phyloP scores from a whole-genome alignment of 1,284 basidiomycete genomes.

The Marasmius tenuissimus region DNA sequence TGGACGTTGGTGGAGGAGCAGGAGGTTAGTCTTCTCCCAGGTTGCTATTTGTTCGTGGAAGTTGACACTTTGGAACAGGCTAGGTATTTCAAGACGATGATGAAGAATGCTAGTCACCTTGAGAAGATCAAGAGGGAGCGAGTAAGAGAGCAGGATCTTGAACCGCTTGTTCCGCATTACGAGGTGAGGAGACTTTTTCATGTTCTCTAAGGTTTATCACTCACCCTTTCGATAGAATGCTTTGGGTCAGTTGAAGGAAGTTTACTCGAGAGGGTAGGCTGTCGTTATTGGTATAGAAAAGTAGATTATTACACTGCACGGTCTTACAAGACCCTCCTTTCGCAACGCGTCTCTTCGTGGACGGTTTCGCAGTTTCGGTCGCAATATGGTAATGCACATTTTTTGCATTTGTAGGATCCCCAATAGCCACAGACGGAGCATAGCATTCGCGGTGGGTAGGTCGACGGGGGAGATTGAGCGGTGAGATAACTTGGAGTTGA shows the following conservation, averaged over 20 bases:
- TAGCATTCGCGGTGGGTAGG: constrained; percentile 50
- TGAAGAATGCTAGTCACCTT: constrained; percentile 76
- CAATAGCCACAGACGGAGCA: constrained; percentile 73
- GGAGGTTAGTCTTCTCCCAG: constrained; percentile 55
- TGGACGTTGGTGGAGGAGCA: constrained; percentile 97
- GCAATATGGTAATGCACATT: constrained; percentile 61
- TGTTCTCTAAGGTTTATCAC: neutral
- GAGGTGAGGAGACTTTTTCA: constrained; percentile 43
- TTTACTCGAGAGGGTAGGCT: neutral
- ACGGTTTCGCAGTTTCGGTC: constrained; percentile 53
- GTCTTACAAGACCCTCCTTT: constrained; percentile 46
- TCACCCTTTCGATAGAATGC: neutral
- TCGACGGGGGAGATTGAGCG: constrained; percentile 46
- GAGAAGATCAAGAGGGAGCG: constrained; percentile 72
- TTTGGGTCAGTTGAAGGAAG: constrained; percentile 3
- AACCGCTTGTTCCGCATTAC: constrained; percentile 59
- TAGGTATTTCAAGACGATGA: constrained; percentile 85
- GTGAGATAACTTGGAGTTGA: constrained; percentile 59
- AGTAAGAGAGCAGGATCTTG: constrained; percentile 66
- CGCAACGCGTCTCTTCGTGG: constrained; percentile 64
- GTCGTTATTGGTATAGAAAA: neutral
- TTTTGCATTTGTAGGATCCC: constrained; percentile 61
- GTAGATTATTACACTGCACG: neutral
- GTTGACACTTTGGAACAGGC: constrained; percentile 49
- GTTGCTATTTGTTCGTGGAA: constrained; percentile 5